Conservation (phyloP, 495 filamentous ascomycete species). For the Trichoderma reesei region DNA sequence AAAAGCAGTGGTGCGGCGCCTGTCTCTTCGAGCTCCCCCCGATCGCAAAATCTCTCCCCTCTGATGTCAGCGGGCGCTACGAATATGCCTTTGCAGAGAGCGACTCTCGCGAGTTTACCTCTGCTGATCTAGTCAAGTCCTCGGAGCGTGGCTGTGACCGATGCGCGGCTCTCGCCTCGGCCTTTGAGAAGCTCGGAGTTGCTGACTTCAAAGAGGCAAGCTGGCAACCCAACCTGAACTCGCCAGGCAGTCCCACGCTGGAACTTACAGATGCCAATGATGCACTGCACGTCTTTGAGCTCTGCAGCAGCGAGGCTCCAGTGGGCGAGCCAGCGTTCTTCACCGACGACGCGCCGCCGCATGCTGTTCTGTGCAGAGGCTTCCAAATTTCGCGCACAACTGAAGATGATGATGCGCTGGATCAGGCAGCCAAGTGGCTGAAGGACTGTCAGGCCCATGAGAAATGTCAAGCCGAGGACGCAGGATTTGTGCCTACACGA, state of each 20-base stretch:
- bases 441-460: neutral
- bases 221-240: neutral
- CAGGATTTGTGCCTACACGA: neutral
- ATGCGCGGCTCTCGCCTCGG: neutral
- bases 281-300: neutral
- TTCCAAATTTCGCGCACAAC: neutral
- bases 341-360: neutral
- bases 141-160: neutral
- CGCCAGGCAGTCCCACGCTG: neutral
- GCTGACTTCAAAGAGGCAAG: neutral
- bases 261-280: neutral
- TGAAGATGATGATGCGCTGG: neutral
- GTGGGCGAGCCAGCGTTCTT: neutral
- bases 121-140: neutral
- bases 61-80: neutral
- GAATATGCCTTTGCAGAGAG: neutral
- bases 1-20: neutral
- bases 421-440: neutral
- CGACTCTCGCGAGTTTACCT: neutral
- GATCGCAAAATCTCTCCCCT: neutral
- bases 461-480: neutral
- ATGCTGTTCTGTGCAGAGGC: neutral
- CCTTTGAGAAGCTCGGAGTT: neutral
- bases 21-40: slow-evolving; percentile 1
- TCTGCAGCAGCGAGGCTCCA: neutral